These are phyloP conservation scores for Tolypocladium inflatum DNA, from an alignment of 2,329 filamentous ascomycete genomes.

Conservation along the genomic window DNA sequence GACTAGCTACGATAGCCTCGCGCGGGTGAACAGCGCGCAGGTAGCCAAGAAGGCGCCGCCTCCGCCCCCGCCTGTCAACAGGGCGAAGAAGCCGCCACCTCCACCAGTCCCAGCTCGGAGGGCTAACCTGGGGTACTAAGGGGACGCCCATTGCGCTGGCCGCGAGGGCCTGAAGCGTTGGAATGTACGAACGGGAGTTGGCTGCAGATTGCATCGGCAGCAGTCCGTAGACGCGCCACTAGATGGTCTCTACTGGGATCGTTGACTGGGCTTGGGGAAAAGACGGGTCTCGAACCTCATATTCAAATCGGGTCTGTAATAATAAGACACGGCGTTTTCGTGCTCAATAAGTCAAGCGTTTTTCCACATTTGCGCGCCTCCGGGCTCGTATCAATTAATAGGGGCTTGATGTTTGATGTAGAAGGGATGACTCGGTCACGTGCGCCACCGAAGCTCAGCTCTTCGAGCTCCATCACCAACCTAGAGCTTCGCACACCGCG, in stretches of 20 bases:
- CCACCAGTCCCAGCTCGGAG: constrained; percentile 21
- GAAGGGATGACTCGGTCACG: neutral
- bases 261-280: neutral
- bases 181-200: neutral
- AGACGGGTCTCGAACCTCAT: neutral
- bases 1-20: constrained; percentile 44
- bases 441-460: neutral
- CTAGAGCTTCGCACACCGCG: neutral
- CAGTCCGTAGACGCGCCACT: neutral
- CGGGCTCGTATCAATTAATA: neutral
- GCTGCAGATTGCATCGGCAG: neutral
- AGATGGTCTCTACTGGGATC: neutral
- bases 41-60: constrained; percentile 45
- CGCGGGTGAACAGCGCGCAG: constrained; percentile 2
- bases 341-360: neutral
- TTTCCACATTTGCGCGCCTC: neutral
- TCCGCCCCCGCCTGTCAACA: constrained; percentile 39
- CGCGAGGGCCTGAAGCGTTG: neutral
- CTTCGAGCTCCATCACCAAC: neutral
- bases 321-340: neutral
- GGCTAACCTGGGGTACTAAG: constrained; percentile 13
- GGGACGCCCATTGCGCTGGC: neutral
- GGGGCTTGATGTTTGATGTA: neutral
- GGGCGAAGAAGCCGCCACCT: constrained; percentile 30
- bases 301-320: neutral